Evolutionary conservation across 352 stramenopile species (phyloP), one percentile per base, ranked within the genome.

Genomic region (Nothophytophthora sp.): DNA sequence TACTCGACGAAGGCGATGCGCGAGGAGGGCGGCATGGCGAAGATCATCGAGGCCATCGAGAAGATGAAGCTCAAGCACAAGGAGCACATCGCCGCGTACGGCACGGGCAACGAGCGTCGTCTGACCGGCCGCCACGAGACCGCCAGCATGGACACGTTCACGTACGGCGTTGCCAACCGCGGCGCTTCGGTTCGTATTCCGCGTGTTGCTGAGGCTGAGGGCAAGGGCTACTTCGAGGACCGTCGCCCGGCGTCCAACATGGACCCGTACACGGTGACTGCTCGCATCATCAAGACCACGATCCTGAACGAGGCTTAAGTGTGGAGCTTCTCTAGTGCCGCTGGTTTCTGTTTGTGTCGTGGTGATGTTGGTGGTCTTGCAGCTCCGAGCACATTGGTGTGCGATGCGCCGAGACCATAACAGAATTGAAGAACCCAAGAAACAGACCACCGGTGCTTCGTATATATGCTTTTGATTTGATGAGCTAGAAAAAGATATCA

Each of bases 41-140:
- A 81, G 30, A 99, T 99, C 75, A 98, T 98, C 53, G 88, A 97
- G 60, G 96, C 96, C 42, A 98, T 99, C 63, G 96, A 99, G 85
- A 98, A 99, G 81, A 82, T 99, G 52, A 96, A 88, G 62, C 77
- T 95, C 45, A 98, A 98, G 78, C 96, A 99, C 78, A 88, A 90
- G 65, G 95, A 98, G 67, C 96, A 99, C 79, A 99, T 99, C 69
- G 89, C 86, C 13, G 86, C 96, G 20, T 99, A 99, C 76, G 96
- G 96, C 55, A 76, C 95, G 73, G 96, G 95, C 56, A 99, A 99
- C 76, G 96, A 99, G 71, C 75, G 96, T 42, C 88, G 96, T 55
- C 83, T 99, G 13, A 99, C 96, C 22, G 96, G 96, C 61, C 87
- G 87, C 50, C 88, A 98, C 76, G 96, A 99, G 75, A 99, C 96